Evolutionary conservation across 805 yeast genomes (phyloP).

Genomic region (Lipomyces starkeyi): DNA sequence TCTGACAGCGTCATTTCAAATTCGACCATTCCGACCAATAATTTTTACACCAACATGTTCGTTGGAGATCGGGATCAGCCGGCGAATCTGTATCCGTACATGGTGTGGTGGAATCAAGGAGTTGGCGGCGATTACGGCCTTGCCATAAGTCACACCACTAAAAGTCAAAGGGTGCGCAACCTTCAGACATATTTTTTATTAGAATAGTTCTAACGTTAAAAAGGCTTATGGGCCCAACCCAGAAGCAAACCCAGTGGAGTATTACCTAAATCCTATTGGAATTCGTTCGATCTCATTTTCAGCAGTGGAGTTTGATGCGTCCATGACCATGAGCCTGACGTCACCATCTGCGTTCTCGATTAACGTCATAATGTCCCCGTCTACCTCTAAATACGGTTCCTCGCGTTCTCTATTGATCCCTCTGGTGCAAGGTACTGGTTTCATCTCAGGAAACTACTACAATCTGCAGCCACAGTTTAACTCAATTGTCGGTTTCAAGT

Average conservation of each 20-base stretch:
- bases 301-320: constrained; percentile 55
- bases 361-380: constrained; percentile 29
- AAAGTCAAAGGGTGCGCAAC: constrained; percentile 48
- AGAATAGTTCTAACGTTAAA: too few relatives aligned
- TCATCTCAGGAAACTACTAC: constrained; percentile 57
- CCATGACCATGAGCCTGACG: constrained; percentile 41
- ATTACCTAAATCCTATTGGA: constrained; percentile 62
- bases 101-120: constrained; percentile 59
- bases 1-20: constrained; percentile 44
- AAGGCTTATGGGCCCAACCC: constrained; percentile 54
- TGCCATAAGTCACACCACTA: constrained; percentile 64
- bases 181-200: background rate
- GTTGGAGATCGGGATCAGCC: constrained; percentile 60
- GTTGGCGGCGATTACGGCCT: constrained; percentile 56
- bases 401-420: constrained; percentile 44
- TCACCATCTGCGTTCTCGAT: constrained; percentile 39
- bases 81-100: constrained; percentile 71
- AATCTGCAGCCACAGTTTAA: constrained; percentile 40
- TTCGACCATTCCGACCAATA: constrained; percentile 68
- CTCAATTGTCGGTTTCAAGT: constrained; percentile 61
- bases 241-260: constrained; percentile 50
- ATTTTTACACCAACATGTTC: constrained; percentile 71
- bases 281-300: constrained; percentile 63
- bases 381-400: constrained; percentile 17
- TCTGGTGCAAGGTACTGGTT: constrained; percentile 66